Evolutionary conservation across 768 basidiomycete genomes (phyloP), one percentile per base, ranked within the genome.

Genomic region (Hebeloma cylindrosporum): DNA sequence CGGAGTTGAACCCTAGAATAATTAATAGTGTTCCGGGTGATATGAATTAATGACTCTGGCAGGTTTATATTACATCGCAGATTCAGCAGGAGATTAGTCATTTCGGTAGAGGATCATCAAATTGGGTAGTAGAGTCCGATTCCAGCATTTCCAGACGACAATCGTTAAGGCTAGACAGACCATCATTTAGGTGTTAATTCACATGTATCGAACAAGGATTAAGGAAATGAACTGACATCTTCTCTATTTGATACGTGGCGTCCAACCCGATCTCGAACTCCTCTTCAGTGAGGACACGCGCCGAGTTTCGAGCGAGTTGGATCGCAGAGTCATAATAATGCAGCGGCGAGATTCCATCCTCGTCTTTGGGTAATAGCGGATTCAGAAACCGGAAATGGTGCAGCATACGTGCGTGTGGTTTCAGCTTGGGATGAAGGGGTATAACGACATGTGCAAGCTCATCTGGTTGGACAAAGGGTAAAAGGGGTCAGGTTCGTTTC

Each of bases 321-420:
- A 90, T 75, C 1, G 79, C 83, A 36, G 85, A 80, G 56, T 90
- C 88, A 56, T 86, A 90, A 54, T 83, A 83, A 61, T 88, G 84
- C 43, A 90, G 61, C 0, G 79, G 71, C 10, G 86, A 78, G 35
- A 86, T 62, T n/a, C 81, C 81, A 33, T 82, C 75, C 21, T 80
- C 79, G 48, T 85, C 80, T 45, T 59, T 68, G 30, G 63, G 71
- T 44, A 71, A 80, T 45, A 91, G 71, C 0, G 86, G 86, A 3
- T 77, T 64, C 26, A 91, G 75, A 65, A 85, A 88, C 31, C 88
- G 82, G 58, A 89, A 86, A 60, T 90, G 87, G 61, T 87, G 81
- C 36, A 85, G 70, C 83, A 90, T 83, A 51, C 87, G 82, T 3
- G 74, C 73, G 60, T 87, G 82, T 2, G 88, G 86, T 52, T 83